Percentiles rank a stretch among this genome's conserved stretches.
Evolutionary conservation across 208 protist genomes (phyloP).

Genomic region (Acanthamoeba sp.): DNA sequence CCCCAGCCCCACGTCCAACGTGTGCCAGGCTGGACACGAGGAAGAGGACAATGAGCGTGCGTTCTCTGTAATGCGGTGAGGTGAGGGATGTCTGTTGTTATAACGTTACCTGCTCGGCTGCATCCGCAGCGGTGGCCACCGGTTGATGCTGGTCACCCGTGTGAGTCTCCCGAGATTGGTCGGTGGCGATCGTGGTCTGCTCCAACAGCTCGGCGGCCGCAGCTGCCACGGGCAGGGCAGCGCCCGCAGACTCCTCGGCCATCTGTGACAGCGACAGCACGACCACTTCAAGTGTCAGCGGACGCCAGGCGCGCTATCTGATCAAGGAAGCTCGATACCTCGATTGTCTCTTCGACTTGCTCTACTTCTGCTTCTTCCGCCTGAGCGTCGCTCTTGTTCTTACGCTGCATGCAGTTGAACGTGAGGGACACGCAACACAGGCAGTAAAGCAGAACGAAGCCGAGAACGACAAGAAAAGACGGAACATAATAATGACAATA

Average conservation of each 20-base stretch:
- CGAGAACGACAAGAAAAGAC: background rate
- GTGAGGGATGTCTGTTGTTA: background rate
- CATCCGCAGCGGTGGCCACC: background rate
- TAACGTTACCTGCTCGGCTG: background rate
- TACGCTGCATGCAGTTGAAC: background rate
- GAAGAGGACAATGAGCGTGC: background rate
- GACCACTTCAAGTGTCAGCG: background rate
- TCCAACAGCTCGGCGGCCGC: background rate
- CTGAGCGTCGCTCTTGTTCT: background rate
- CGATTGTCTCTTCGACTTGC: background rate
- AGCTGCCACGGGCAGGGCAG: background rate
- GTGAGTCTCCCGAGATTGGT: background rate
- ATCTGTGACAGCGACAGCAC: background rate
- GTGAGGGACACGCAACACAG: too few relatives aligned
- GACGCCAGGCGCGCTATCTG: too few relatives aligned
- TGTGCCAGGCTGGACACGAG: background rate
- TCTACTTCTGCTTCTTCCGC: background rate
- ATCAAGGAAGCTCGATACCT: background rate
- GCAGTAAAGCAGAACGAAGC: too few relatives aligned
- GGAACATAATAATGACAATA: background rate
- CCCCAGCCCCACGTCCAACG: constrained; percentile 69
- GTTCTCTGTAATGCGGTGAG: too few relatives aligned
- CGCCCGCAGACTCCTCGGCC: background rate
- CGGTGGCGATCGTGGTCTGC: background rate
- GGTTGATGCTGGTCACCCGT: background rate